Conservation (phyloP, 2,329 filamentous ascomycete genomes). For the Phymatotrichopsis omnivora region DNA sequence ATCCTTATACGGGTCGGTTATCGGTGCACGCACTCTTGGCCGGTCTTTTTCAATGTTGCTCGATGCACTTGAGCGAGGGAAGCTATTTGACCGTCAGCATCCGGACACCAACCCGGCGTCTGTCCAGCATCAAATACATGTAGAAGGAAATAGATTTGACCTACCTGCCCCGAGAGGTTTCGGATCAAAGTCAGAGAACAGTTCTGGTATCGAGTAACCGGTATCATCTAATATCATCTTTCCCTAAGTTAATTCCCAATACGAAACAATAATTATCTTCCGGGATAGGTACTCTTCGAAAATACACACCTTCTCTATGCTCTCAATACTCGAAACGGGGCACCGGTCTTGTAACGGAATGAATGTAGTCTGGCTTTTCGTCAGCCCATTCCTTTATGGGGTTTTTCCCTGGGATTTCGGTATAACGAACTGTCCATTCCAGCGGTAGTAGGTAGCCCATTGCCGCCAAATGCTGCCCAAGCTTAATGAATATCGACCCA, state of each 20-base stretch:
- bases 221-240: constrained; percentile 80
- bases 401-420: neutral
- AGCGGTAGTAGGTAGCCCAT: constrained; percentile 31
- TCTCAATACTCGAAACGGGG: constrained; percentile 79
- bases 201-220: constrained; percentile 63
- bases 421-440: constrained; percentile 29
- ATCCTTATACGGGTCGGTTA: neutral
- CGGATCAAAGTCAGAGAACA: constrained; percentile 74
- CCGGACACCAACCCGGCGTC: constrained; percentile 21
- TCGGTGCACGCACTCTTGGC: constrained; percentile 46
- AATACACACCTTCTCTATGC: constrained; percentile 50
- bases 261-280: constrained; percentile 12
- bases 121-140: constrained; percentile 9
- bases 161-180: constrained; percentile 65
- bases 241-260: too few species aligned
- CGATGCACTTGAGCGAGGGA: constrained; percentile 91
- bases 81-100: constrained; percentile 42
- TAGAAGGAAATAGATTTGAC: constrained; percentile 1
- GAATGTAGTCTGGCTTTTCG: constrained; percentile 50
- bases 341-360: constrained; percentile 93
- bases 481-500: constrained; percentile 95
- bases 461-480: constrained; percentile 72
- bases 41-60: constrained; percentile 69
- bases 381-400: neutral
- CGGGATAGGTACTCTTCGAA: neutral